Evolutionary conservation across 208 protist species (phyloP), one percentile per base, ranked within the genome.

Genomic region (Kentomonas sorsogonicus): DNA sequence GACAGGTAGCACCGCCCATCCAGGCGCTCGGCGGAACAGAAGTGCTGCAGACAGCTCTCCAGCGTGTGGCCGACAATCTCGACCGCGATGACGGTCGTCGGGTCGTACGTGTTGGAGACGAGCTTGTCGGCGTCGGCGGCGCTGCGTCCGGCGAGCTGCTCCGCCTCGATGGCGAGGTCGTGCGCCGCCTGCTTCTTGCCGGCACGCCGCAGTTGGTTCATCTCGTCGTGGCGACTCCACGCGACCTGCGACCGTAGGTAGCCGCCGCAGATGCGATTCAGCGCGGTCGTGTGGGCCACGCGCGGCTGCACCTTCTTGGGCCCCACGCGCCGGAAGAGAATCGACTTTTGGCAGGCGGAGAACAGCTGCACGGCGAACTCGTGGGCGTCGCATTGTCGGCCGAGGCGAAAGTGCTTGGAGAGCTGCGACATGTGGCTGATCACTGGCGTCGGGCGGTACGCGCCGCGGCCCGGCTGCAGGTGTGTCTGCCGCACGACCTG

Each of bases 321-420:
- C 1, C 86, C 89, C 20, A 89, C 66, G 11, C 77, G 72, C 27
- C 86, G 85, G 59, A 84, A 78, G 43, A 95, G 66, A 38, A 95
- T 68, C 0, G 89, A 89, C 22, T 69, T 58, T 59, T 95, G 78
- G 25, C 80, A 91, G 2, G 83, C 71, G 53, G 83, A 74, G 27
- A 97, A 71, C 7, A 95, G 72, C 29, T 93, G 72, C 57, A 91
- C 61, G 18, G 75, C 66, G 62, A 97, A 97, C 74, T 97, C 91
- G 53, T 97, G 91, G 18, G 91, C 91, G 61, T 97, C 91, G 60
- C 83, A 75, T 66, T 97, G 91, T 18, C 66, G 57, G n/a, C 91
- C 91, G 38, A 91, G 59, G 3, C 53, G 60, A 56, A 97, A 91
- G 60, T 83, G 84, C 45, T 72, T 73, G 26, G 76, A 92, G 22